Evolutionary conservation across 176 grass and related monocot genomes (phyloP), one percentile per base, ranked within the genome.

Genomic region (Triticum urartu): DNA sequence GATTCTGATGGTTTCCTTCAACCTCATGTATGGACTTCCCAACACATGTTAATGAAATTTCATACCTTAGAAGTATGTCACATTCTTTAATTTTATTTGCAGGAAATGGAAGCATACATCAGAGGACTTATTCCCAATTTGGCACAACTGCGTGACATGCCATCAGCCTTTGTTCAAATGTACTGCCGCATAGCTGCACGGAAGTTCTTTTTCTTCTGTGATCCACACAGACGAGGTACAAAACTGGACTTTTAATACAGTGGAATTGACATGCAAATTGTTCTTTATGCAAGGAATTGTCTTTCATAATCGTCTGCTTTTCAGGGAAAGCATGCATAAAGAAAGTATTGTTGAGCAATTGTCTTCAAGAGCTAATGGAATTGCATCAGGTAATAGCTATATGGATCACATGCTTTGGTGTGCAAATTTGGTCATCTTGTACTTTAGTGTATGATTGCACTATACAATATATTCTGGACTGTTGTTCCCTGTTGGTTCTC

Each of bases 51-150:
- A 72, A 45, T 33, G 15, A 24, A 5, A 85, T 30, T 85, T 79
- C 18, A 42, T 26, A 11, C 24, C 30, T 58, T 54, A 39, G 9
- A 58, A 82, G 50, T 79, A 11, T 60, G 87, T 88, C 64, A 84
- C 48, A 77, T 81, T 6, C n/a, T 70, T 83, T 84, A 70, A 86
- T 58, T 87, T 3, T 89, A 21, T 86, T 32, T 65, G 52, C 85
- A 96, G 97, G 97, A 99, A 94, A 99, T 99, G 97, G 97, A 99
- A 86, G 92, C 97, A 79, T 99, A 99, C 79, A 99, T 99, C 74
- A 94, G 93, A 90, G 97, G 94, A 22, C 94, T 99, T 80, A 99
- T 99, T 81, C 97, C 97, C 22, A 99, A 96, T 87, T 77, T 99
- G 80, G 97, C 97, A 80, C 97, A 99, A 82, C 75, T 99, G 60